Percentiles rank a stretch among this genome's conserved stretches.
Conservation (phyloP, 805 yeast species). For the Wickerhamomyces kurtzmanii region DNA sequence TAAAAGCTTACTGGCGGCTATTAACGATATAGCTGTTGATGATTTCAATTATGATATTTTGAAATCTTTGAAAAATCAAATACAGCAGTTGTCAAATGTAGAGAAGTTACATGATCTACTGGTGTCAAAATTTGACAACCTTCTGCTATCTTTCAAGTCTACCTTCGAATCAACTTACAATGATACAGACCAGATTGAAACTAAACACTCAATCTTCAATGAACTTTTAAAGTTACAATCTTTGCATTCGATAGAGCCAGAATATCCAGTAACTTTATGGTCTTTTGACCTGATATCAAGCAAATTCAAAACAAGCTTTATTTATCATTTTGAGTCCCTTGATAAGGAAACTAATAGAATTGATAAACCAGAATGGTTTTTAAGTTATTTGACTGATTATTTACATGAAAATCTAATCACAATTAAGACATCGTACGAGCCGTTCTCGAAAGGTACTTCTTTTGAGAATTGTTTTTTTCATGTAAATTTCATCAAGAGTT, state of each 20-base stretch:
- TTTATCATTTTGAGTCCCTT: constrained; percentile 41
- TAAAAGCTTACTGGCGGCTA: too few species aligned
- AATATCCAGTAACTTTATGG: constrained; percentile 37
- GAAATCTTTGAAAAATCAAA: constrained; percentile 3
- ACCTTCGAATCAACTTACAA: constrained; percentile 3
- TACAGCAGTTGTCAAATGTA: constrained; percentile 1
- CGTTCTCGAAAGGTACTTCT: constrained; percentile 19
- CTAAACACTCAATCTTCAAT: constrained; percentile 2
- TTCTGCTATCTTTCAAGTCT: constrained; percentile 12
- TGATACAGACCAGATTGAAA: neutral
- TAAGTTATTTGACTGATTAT: constrained; percentile 37
- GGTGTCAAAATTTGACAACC: constrained; percentile 9
- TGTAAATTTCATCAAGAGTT: constrained; percentile 26
- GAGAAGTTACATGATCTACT: constrained; percentile 4
- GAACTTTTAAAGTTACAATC: constrained; percentile 11
- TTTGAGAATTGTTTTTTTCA: constrained; percentile 20
- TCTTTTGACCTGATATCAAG: constrained; percentile 35
- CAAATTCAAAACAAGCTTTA: constrained; percentile 37
- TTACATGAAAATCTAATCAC: constrained; percentile 27
- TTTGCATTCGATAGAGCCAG: constrained; percentile 1
- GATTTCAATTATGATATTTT: constrained; percentile 8
- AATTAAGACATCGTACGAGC: constrained; percentile 30
- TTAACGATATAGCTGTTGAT: too few species aligned
- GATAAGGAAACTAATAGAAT: constrained; percentile 32
- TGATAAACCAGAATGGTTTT: constrained; percentile 43